A percentile compares a stretch with the other conserved stretches of the same genome.
phyloP scores from a whole-genome alignment of 2,329 filamentous ascomycete genomes.

The Annulohypoxylon truncatum region DNA sequence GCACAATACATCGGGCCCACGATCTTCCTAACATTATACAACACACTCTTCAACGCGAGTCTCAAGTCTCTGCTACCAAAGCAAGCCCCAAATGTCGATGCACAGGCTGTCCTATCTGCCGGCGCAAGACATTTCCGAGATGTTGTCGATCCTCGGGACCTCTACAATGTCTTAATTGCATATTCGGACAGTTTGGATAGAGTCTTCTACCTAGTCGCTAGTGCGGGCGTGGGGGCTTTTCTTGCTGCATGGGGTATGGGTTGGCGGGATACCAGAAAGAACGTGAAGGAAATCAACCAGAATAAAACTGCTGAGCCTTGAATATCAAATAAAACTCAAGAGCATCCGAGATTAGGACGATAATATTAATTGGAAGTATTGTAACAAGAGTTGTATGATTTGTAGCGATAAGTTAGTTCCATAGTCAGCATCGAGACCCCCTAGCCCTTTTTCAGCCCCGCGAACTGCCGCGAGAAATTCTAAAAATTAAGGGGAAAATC shows the following conservation, averaged over 20 bases:
- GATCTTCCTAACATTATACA: slow-evolving; percentile 26
- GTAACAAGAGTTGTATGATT: background rate
- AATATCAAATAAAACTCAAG: background rate
- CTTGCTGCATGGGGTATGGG: slow-evolving; percentile 58
- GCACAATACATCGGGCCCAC: slow-evolving; percentile 25
- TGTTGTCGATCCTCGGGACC: background rate
- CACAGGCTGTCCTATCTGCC: background rate
- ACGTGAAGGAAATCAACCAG: slow-evolving; percentile 25
- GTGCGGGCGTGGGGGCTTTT: slow-evolving; percentile 49
- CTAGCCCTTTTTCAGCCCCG: background rate
- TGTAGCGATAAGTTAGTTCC: background rate
- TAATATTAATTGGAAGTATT: background rate
- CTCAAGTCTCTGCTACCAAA: slow-evolving; percentile 49
- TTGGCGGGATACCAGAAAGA: slow-evolving; percentile 58
- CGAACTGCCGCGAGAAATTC: too few relatives aligned
- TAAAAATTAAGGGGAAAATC: too few relatives aligned
- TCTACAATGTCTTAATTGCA: background rate
- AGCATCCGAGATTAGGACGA: background rate
- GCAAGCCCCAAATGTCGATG: slow-evolving; percentile 49
- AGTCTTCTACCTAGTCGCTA: slow-evolving; percentile 53
- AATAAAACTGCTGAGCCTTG: slow-evolving; percentile 1
- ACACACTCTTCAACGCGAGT: slow-evolving; percentile 49
- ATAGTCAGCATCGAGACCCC: background rate
- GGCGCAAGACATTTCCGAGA: background rate
- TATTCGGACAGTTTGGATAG: slow-evolving; percentile 43